Conservation (phyloP, 208 protist species). For the Crithidia acanthocephali region DNA sequence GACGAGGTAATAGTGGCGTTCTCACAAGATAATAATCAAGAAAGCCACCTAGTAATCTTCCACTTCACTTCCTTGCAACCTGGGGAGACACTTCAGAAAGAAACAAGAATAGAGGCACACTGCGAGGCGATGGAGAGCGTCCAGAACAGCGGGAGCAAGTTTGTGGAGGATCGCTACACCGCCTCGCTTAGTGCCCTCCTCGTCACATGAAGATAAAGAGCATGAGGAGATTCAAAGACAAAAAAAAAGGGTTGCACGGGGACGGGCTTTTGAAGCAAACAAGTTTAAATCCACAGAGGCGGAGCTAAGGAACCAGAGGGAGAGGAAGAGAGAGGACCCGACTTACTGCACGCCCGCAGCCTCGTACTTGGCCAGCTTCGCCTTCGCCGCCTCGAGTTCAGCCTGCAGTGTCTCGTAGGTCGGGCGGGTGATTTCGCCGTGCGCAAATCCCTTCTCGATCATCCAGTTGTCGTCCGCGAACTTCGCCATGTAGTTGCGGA, state of each 20-base stretch:
- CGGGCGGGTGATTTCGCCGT: conserved; percentile 68
- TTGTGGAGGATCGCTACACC: no score
- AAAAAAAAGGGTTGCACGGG: no score
- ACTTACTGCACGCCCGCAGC: conserved; percentile 25
- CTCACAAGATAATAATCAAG: neutral
- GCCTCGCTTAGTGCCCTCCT: no score
- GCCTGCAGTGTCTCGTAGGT: conserved; percentile 79
- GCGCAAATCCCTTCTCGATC: conserved; percentile 93
- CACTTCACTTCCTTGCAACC: neutral
- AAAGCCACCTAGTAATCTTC: neutral
- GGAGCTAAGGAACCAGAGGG: no score
- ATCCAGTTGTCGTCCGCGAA: conserved; percentile 97
- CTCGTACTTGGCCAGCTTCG: conserved; percentile 76
- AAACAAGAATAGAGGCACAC: neutral
- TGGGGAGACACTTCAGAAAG: neutral
- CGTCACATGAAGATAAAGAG: no score
- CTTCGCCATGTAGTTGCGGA: conserved; percentile 98
- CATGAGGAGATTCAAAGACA: no score
- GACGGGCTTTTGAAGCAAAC: no score
- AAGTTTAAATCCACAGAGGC: no score
- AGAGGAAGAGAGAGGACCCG: no score
- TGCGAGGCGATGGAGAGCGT: no score
- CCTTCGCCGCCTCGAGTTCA: conserved; percentile 57
- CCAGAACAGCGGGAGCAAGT: no score
- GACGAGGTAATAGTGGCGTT: conserved; percentile 6